Evolutionary conservation across 768 basidiomycete genomes (phyloP), one percentile per base, ranked within the genome.

Genomic region (Lactarius deliciosus): DNA sequence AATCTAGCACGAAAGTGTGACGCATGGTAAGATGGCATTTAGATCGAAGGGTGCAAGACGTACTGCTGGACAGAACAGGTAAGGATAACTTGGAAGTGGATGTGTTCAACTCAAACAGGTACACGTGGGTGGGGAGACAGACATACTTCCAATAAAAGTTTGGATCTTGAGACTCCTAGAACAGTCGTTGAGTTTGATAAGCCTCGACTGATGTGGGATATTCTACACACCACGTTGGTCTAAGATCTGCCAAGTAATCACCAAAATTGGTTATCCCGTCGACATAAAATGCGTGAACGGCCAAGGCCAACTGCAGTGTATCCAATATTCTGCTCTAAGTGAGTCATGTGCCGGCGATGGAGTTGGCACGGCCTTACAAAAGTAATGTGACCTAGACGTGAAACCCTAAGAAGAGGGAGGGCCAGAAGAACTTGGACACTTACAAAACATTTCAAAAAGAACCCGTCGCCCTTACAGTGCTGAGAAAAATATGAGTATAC

Each of bases 371-470:
- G 7, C n/a, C 63, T 5, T 63, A 63, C 63, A 63, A 34, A 22
- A 63, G 63, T 28, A 45, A 38, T 36, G n/a, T 43, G 5, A 63
- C 55, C 63, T 63, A 15, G 30, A 7, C 38, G 15, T 38, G 18
- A 38, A 54, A n/a, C n/a, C 2, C 16, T 61, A 15, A 61, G 47
- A 25, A 61, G 47, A 25, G n/a, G 8, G 13, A 18, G 34, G 34
- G n/a, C 28, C 5, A 36, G 41, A 45, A 13, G 30, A 30, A 28
- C 20, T 32, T 55, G 13, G 20, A 18, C 22, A 63, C 63, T 16
- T n/a, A 63, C 63, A 40, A 62, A 62, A 45, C 3, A 28, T 18
- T 62, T 62, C 20, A 62, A 43, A 32, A 62, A 62, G 34, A 30
- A 36, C 38, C 22, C 41, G 36, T 62, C 61, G 9, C 40, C 55